Evolutionary conservation across 345 rosid species (phyloP).

Genomic region (Orychophragmus violaceus): DNA sequence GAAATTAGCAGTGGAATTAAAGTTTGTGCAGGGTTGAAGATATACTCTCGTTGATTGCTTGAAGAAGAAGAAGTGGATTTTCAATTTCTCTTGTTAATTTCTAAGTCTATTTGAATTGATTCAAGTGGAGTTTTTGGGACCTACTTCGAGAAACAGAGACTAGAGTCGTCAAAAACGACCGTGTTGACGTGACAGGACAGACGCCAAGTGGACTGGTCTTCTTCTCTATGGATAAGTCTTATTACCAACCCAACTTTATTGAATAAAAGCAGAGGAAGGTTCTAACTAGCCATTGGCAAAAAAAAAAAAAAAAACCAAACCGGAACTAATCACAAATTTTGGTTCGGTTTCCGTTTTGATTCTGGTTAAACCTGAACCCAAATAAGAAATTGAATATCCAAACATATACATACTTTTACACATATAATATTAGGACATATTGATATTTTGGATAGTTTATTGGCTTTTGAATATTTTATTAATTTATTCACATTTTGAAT

Average conservation of each 20-base stretch:
- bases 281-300: too few species aligned
- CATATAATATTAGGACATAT: too few species aligned
- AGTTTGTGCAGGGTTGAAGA: neutral
- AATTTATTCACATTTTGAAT: too few species aligned
- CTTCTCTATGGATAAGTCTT: constrained; percentile 15
- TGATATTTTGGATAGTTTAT: too few species aligned
- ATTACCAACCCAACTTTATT: neutral
- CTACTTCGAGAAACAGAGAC: constrained; percentile 14
- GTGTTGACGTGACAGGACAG: constrained; percentile 11
- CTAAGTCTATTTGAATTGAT: neutral
- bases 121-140: constrained; percentile 9
- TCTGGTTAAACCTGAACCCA: too few species aligned
- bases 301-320: too few species aligned
- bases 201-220: constrained; percentile 10
- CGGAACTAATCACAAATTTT: too few species aligned
- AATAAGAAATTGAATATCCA: too few species aligned
- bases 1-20: neutral
- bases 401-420: too few species aligned
- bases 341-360: too few species aligned
- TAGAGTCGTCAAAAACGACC: constrained; percentile 29
- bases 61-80: constrained; percentile 17
- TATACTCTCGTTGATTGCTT: constrained; percentile 3
- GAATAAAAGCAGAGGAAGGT: constrained; percentile 2
- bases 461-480: too few species aligned
- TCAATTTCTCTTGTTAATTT: neutral